phyloP scores from a whole-genome alignment of 2,329 filamentous ascomycete species.

The Curvularia sp. region DNA sequence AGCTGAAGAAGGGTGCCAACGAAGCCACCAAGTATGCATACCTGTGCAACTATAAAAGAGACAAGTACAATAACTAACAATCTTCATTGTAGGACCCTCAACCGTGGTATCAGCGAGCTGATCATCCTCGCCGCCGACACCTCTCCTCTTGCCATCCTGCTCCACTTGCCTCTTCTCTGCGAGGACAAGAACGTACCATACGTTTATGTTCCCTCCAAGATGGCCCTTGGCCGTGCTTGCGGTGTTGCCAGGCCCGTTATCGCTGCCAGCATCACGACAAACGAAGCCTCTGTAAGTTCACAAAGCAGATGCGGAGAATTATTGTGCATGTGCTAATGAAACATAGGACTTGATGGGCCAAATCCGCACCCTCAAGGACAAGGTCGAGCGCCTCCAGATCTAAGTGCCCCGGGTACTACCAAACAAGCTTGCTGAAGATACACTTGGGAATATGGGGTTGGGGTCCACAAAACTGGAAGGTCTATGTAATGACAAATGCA shows the following conservation, averaged over 20 bases:
- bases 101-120: conserved; percentile 88
- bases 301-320: not conserved
- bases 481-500: conserved; percentile 25
- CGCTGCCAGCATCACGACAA: conserved; percentile 81
- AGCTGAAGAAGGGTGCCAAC: conserved; percentile 61
- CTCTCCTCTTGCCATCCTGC: conserved; percentile 77
- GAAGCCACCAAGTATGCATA: conserved; percentile 66
- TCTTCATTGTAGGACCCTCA: conserved; percentile 65
- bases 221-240: conserved; percentile 73
- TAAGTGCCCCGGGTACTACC: conserved; percentile 50
- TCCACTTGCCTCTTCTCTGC: conserved; percentile 78
- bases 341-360: conserved; percentile 70
- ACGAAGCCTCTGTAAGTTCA: conserved; percentile 45
- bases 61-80: not conserved
- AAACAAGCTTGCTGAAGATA: not conserved
- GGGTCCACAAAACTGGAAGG: conserved; percentile 20
- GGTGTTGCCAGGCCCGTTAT: conserved; percentile 91
- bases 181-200: conserved; percentile 79
- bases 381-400: conserved; percentile 95
- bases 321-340: not conserved
- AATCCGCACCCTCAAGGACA: conserved; percentile 89
- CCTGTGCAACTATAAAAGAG: not conserved
- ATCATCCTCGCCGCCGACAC: conserved; percentile 85
- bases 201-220: conserved; percentile 74
- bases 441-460: conserved; percentile 1